Evolutionary conservation across 2,329 filamentous ascomycete genomes (phyloP).

Genomic region (Penicillium hesseltinei): DNA sequence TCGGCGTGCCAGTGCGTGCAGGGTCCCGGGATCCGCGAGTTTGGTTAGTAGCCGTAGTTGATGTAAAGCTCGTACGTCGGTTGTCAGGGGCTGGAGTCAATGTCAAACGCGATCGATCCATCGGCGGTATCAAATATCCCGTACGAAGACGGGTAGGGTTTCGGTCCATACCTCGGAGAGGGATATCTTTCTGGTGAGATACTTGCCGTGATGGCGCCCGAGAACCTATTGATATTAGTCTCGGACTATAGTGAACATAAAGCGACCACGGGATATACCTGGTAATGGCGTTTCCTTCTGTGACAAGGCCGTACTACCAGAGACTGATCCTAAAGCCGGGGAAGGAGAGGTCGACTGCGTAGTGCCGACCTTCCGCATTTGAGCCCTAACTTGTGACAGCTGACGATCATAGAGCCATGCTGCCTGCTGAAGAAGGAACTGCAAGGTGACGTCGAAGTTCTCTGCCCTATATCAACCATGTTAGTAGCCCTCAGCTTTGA

Average conservation of each 20-base stretch:
- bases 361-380: slow-evolving; percentile 68
- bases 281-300: slow-evolving; percentile 33
- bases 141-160: too few species aligned
- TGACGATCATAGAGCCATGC: slow-evolving; percentile 92
- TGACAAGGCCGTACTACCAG: slow-evolving; percentile 41
- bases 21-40: slow-evolving; percentile 24
- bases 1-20: slow-evolving; percentile 26
- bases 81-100: slow-evolving; percentile 15
- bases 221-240: slow-evolving; percentile 30
- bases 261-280: slow-evolving; percentile 23
- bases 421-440: slow-evolving; percentile 89
- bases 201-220: slow-evolving; percentile 41
- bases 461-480: slow-evolving; percentile 54
- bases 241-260: background rate
- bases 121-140: background rate
- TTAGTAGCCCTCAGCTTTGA: slow-evolving; percentile 2
- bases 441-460: slow-evolving; percentile 77
- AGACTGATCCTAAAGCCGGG: slow-evolving; percentile 44
- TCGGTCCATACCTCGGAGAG: slow-evolving; percentile 28
- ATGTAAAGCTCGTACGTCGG: slow-evolving; percentile 32
- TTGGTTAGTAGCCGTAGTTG: slow-evolving; percentile 32
- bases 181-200: slow-evolving; percentile 36
- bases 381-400: slow-evolving; percentile 81
- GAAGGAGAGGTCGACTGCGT: slow-evolving; percentile 44
- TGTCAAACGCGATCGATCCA: slow-evolving; percentile 3